Base-by-base conservation (phyloP, 805 yeast species). In the Brettanomyces custersianus region DNA sequence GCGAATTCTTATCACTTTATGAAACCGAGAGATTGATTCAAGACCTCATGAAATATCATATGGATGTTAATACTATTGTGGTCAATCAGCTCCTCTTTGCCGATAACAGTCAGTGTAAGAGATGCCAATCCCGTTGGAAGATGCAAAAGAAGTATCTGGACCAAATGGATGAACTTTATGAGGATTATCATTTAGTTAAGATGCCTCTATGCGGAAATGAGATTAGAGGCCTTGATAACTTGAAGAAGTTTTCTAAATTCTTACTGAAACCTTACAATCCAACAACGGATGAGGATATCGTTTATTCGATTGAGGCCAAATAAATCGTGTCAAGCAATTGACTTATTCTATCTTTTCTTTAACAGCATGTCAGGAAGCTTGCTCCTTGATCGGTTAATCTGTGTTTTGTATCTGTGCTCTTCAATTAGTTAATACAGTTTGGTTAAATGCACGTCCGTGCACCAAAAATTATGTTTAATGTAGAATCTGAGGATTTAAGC, bases 11-110 rank as follows among this genome's bases (percentile, higher is more conserved):
- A 54, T 88, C 97, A 2, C 68, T 92, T 33, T 92, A 92, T 60
- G 99, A 92, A 62, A 90, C 97, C 15, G 99, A 92, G 65, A 79
- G 99, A 64, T 75, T 92, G 78, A 84, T 92, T 47, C 99, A 92
- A 65, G 99, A 92, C 59, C 74, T 92, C 57, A 81, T 87, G 62
- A 77, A 90, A 37, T 92, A 85, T 62, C 83, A 87, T 46, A 92
- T 92, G 80, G 99, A 92, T 60, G 95, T 94, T 43, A 90, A 87
- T 60, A 82, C 96, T 26, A 92, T 92, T 52, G 88, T 92, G 43
- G 95, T 94, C 36, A 92, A 92, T 64, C 98, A 92, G 63, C 70
- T 92, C 45, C 66, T 92, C 41, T 84, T 81, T 62, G 92, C 96
- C n/a, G 81, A 72, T 37, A 80, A 74, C 33, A 84, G 76, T 45